phyloP scores from a whole-genome alignment of 1,139 yeast genomes.

The Taiozyma sp. region DNA sequence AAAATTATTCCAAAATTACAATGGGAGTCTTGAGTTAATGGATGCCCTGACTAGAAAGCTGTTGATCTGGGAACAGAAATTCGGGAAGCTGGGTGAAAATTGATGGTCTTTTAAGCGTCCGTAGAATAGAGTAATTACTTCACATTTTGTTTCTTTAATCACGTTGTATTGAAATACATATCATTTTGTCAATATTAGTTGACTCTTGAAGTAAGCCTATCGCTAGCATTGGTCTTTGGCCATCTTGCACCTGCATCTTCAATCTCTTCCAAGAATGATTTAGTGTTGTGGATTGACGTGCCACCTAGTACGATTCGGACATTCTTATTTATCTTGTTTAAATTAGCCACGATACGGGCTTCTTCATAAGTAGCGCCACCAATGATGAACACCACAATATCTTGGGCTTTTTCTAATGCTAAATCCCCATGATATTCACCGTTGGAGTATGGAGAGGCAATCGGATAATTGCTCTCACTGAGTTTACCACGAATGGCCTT shows the following conservation, averaged over 20 bases:
- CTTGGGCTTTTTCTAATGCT: constrained; percentile 51
- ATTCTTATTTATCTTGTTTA: constrained; percentile 47
- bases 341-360: constrained; percentile 72
- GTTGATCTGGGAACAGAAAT: constrained; percentile 73
- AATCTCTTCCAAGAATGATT: constrained; percentile 42
- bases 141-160: background rate
- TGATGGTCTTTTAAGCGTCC: background rate
- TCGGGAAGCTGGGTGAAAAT: constrained; percentile 26
- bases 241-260: constrained; percentile 24
- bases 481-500: constrained; percentile 48
- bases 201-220: constrained; percentile 19
- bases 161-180: background rate
- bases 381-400: constrained; percentile 72
- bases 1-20: constrained; percentile 41
- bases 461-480: constrained; percentile 43
- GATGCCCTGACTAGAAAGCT: constrained; percentile 67
- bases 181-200: background rate
- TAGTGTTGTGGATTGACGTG: constrained; percentile 60
- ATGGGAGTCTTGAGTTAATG: constrained; percentile 59
- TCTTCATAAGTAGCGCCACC: constrained; percentile 96
- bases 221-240: constrained; percentile 19
- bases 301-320: constrained; percentile 73
- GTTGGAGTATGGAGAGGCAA: constrained; percentile 36
- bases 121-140: background rate
- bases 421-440: constrained; percentile 19